These are phyloP conservation scores for Amanita thiersii DNA, from an alignment of 768 basidiomycete genomes.

Conservation along the genomic window DNA sequence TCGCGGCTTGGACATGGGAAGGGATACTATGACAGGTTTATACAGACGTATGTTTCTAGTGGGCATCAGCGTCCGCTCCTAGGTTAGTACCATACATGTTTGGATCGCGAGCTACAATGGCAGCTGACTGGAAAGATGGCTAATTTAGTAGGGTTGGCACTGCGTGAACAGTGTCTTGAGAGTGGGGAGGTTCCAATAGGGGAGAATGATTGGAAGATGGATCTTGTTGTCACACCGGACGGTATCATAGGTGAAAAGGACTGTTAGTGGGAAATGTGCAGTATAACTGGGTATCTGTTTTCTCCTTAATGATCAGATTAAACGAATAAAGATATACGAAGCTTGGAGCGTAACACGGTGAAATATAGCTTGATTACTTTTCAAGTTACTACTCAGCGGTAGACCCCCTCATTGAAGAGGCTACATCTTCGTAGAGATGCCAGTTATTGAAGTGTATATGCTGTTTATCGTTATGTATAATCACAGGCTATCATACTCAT, in stretches of 20 bases:
- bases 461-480: no score
- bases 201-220: slow-evolving; percentile 56
- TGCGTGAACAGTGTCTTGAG: slow-evolving; percentile 56
- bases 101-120: background rate
- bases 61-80: slow-evolving; percentile 44
- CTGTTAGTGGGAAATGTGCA: background rate
- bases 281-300: background rate
- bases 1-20: slow-evolving; percentile 77
- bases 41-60: slow-evolving; percentile 42
- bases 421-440: no score
- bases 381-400: no score
- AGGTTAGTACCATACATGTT: slow-evolving; percentile 29
- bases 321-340: no score
- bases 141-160: slow-evolving; percentile 51
- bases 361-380: no score
- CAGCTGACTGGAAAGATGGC: slow-evolving; percentile 11
- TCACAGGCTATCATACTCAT: no score
- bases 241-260: slow-evolving; percentile 13
- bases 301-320: no score
- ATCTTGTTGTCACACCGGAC: slow-evolving; percentile 45
- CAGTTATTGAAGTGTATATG: no score
- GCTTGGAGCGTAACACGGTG: no score
- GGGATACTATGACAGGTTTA: slow-evolving; percentile 76
- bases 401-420: no score
- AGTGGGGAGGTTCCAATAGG: slow-evolving; percentile 42